Base-by-base conservation (phyloP, 768 basidiomycete genomes). In the Lactifluus echinatus region DNA sequence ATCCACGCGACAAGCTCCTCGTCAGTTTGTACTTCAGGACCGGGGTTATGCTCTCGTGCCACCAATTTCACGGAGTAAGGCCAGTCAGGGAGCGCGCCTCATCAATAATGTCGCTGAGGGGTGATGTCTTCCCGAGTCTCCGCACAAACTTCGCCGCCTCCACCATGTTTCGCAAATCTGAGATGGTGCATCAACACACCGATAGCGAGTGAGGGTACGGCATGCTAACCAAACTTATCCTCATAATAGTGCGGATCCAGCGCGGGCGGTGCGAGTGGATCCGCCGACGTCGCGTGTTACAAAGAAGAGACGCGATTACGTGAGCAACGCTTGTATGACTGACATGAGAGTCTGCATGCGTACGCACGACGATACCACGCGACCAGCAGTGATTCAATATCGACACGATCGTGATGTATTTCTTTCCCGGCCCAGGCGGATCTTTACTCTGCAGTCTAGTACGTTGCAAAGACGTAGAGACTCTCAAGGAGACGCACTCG, bases 291-390 rank as follows among this genome's bases (percentile, higher is more conserved):
- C 7, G 70, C 65, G 51, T 70, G 68, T 67, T 70, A 69, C 66
- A 10, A 21, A 23, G 19, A 17, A 21, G 5, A 34, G 23, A 12
- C 19, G 17, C 2, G 21, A n/a, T 21, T 5, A 31, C 31, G 10
- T 31, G 31, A 31, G 8, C 11, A 5, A n/a, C n/a, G n/a, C n/a
- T n/a, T n/a, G n/a, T n/a, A n/a, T n/a, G n/a, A n/a, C n/a, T 11
- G 19, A 8, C 14, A 4, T 34, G 4, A 21, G 11, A 31, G 24
- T n/a, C 21, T 14, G 11, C 8, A 26, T 36, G 31, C 7, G 44
- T 15, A 68, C 75, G 37, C 49, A 78, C 78, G 55, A 82, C 75
- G 0, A 75, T 71, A 1, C 81, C 80, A 12, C 79, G 67, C 11
- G 76, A 78, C 59, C 79, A 72, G 2, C 70, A 70, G 48, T 81